Evolutionary conservation across 129 eudicot genomes (phyloP), one percentile per base, ranked within the genome.

Genomic region (Flaveria trinervia): DNA sequence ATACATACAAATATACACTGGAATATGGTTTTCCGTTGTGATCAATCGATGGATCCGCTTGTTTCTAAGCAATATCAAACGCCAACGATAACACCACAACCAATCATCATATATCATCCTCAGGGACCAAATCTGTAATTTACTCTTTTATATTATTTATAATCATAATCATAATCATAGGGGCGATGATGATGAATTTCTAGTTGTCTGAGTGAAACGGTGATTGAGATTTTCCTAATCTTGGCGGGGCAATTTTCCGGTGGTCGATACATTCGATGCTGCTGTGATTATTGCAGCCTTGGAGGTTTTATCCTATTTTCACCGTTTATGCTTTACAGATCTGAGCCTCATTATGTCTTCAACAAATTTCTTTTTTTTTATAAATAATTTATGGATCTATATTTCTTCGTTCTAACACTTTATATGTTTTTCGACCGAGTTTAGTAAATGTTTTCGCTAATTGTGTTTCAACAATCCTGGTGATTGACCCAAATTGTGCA

Each of bases 231-330:
- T 7, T 60, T 11, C 67, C 67, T 7, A 60, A 25, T 60, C 67
- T 60, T 60, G 67, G 67, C 67, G 67, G 67, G 67, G 67, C 41
- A 25, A 26, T 60, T 60, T 22, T 60, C 66, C 33, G 30, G 15
- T 8, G 64, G 7, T 30, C 36, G 36, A 30, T 30, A 30, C 36
- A 30, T 30, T 30, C 36, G 36, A 30, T 30, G 36, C 36, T 36
- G 41, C 41, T 36, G 41, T 56, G 33, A 56, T 56, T 60, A 26
- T 60, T 60, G 67, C 67, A 60, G 67, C 67, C 67, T 25, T 25
- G 67, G 67, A 23, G 67, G 67, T 60, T 60, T 60, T 60, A 60
- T 60, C 67, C 66, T 11, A 4, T 8, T 7, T 18, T 11, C 39
- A 60, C 66, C 5, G 66, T 20, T 20, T 20, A n/a, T n/a, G n/a